phyloP scores from a whole-genome alignment of 108 stramenopile species.

The Mayamaea pseudoterrestris region DNA sequence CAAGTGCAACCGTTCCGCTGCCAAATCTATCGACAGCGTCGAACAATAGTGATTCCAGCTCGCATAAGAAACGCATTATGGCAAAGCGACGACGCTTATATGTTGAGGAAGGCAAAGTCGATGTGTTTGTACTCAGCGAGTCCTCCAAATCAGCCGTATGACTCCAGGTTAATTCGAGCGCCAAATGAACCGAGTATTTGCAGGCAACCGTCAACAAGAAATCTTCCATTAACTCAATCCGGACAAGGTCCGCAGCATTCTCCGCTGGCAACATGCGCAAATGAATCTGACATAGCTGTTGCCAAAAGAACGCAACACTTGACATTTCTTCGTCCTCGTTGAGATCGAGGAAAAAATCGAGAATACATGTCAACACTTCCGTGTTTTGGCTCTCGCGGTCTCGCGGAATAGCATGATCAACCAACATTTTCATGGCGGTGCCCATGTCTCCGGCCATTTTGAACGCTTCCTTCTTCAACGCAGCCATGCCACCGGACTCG shows the following conservation, averaged over 20 bases:
- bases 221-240: constrained; percentile 76
- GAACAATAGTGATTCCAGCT: constrained; percentile 71
- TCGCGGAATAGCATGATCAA: constrained; percentile 42
- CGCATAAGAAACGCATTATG: constrained; percentile 68
- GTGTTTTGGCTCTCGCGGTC: constrained; percentile 4
- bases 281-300: constrained; percentile 72
- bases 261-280: constrained; percentile 72
- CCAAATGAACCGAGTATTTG: constrained; percentile 64
- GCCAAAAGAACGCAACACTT: constrained; percentile 78
- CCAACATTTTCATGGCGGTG: constrained; percentile 62
- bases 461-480: constrained; percentile 74
- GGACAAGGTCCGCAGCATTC: constrained; percentile 40
- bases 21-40: constrained; percentile 78
- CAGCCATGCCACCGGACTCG: constrained; percentile 9
- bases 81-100: constrained; percentile 58
- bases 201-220: constrained; percentile 67
- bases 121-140: constrained; percentile 22
- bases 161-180: constrained; percentile 69
- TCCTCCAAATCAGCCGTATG: constrained; percentile 81
- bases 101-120: not conserved
- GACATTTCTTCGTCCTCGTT: constrained; percentile 66
- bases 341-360: constrained; percentile 79
- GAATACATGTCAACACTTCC: constrained; percentile 42
- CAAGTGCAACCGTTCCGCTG: constrained; percentile 64
- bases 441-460: constrained; percentile 85